Conservation (phyloP, 1,284 basidiomycete species). For the Ustilago nuda region DNA sequence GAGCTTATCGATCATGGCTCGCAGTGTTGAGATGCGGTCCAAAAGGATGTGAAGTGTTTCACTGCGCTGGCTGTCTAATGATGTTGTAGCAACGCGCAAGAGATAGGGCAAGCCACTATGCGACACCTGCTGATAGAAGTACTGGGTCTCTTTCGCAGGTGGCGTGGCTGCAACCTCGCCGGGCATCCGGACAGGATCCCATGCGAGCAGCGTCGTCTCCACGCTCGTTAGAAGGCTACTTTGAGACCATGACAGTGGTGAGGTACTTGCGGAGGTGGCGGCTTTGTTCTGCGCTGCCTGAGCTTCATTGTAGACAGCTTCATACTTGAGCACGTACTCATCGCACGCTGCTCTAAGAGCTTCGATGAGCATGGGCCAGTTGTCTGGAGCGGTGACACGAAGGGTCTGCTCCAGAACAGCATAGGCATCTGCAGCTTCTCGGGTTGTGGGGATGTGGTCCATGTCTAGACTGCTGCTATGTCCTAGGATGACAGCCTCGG, state of each 20-base stretch:
- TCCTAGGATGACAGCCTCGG: not conserved
- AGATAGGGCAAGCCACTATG: constrained; percentile 51
- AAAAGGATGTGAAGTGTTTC: constrained; percentile 30
- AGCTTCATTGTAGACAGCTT: constrained; percentile 31
- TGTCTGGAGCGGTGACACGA: constrained; percentile 40
- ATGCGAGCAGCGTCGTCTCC: constrained; percentile 38
- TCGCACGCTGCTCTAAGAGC: constrained; percentile 32
- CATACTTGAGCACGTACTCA: constrained; percentile 42
- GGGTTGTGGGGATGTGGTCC: not conserved
- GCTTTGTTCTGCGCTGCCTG: constrained; percentile 18
- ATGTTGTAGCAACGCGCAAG: constrained; percentile 26
- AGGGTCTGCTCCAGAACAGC: constrained; percentile 31
- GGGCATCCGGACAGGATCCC: constrained; percentile 26
- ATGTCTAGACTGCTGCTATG: constrained; percentile 8
- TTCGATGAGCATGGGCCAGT: constrained; percentile 43
- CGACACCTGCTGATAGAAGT: constrained; percentile 43
- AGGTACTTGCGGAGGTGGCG: not conserved
- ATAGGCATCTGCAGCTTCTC: constrained; percentile 19
- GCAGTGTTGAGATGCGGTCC: constrained; percentile 25
- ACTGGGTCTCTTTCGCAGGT: not conserved
- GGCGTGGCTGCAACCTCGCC: not conserved
- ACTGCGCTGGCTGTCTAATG: constrained; percentile 36
- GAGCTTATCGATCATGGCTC: constrained; percentile 32
- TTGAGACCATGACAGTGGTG: not conserved
- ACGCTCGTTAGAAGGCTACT: constrained; percentile 30